These are phyloP conservation scores for Pichia norvegensis DNA, from an alignment of 1,139 yeast species.

Conservation along the genomic window DNA sequence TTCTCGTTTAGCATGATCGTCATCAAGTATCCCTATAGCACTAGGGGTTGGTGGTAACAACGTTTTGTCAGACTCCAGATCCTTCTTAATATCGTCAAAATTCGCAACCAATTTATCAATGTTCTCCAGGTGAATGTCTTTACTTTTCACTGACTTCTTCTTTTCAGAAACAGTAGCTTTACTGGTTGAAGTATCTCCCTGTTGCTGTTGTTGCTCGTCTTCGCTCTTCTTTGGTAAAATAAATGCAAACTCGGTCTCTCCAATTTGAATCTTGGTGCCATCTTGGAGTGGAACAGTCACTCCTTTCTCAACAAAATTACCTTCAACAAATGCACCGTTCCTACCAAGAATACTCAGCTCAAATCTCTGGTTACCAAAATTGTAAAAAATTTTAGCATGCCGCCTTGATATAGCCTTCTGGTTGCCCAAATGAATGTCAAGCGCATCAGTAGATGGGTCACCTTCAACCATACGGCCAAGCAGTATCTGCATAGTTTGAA, in stretches of 20 bases:
- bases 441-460: conserved; percentile 46
- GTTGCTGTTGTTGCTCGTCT: background rate
- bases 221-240: conserved; percentile 54
- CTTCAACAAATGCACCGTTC: conserved; percentile 95
- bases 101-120: conserved; percentile 13
- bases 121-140: conserved; percentile 6
- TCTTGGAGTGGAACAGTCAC: conserved; percentile 79
- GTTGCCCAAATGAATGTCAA: conserved; percentile 86
- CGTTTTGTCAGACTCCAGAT: conserved; percentile 9
- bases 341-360: conserved; percentile 86
- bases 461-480: conserved; percentile 84
- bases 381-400: conserved; percentile 91
- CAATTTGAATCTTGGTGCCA: conserved; percentile 82
- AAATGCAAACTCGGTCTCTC: conserved; percentile 82
- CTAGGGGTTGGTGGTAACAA: conserved; percentile 5
- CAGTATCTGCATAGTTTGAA: conserved; percentile 89
- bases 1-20: conserved; percentile 9
- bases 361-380: conserved; percentile 88
- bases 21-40: conserved; percentile 6
- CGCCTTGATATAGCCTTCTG: conserved; percentile 87
- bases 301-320: conserved; percentile 78
- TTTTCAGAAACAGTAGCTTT: background rate
- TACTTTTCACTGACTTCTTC: background rate
- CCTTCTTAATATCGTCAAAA: conserved; percentile 11
- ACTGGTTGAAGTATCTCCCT: background rate